Base-by-base conservation (phyloP, 768 basidiomycete species). In the Rhodocollybia butyracea region DNA sequence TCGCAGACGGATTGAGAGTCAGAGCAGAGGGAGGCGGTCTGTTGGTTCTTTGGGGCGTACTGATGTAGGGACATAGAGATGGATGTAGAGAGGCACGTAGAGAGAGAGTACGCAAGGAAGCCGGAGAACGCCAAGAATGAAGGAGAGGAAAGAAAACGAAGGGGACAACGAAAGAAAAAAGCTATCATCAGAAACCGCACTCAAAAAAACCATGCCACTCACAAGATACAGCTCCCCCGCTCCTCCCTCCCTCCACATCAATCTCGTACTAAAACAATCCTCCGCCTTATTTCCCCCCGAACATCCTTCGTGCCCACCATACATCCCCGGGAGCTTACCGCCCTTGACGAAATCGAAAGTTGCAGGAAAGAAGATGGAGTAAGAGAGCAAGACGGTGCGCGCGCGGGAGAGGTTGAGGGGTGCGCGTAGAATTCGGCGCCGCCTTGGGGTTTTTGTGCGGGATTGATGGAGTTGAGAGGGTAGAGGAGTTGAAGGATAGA, bases 271-370 rank as follows among this genome's bases (percentile, higher is more conserved):
- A 64, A 91, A 95, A 62, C 93, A 95, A 41, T 79, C 75, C 32
- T 73, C 59, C 6, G 90, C 92, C n/a, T 77, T 76, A 60, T 83
- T 73, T 1, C 90, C 90, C 5, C 90, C 90, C 19, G 88, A 89
- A 65, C 89, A 91, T 19, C 74, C 56, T 3, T 64, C 72, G 59
- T 79, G 83, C 0, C 88, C 88, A 0, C 87, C 88, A 61, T 85
- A 91, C 3, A 94, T 59, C 0, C 93, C 94, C 0, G 93, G 91
- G 5, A 95, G 66, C 69, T 97, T 95, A 6, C 94, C 94, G 4
- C 81, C 93, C 51, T 80, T 75, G 17, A 91, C 90, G 76, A 84
- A 95, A 51, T 86, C 76, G 59, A 92, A 95, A 57, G 83, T 79
- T 0, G 51, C 57, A 0, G 88, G 89, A 63, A 96, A 92, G 68